Evolutionary conservation across 805 yeast species (phyloP), one percentile per base, ranked within the genome.

Genomic region (Saturnispora besseyi): DNA sequence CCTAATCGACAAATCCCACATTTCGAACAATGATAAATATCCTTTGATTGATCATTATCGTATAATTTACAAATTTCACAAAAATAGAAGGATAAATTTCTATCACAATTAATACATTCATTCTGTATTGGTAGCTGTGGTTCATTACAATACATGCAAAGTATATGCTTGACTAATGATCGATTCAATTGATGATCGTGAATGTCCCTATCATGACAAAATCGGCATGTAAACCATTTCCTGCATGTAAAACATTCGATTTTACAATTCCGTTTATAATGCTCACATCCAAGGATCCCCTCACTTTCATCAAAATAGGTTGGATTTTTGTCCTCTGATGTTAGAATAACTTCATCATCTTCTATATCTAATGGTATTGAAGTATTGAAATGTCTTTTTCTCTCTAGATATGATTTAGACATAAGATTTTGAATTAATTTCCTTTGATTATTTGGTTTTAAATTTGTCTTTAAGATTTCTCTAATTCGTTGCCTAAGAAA

Each of bases 1-100:
- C 98, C 98, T 9, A 91, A 71, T 12, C 97, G 76, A 63, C 98
- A 90, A 49, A 91, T 88, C 0, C 96, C 96, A 69, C 98, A 90
- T 57, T 82, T 85, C 57, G 82, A 87, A 64, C 98, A 90, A 63
- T 90, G 98, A 61, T 89, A 90, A 24, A 90, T 89, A 54, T 84
- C 84, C 60, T 87, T 88, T 41, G 74, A 69, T 8, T 78, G 71
- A 61, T 87, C 93, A 61, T 84, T 83, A 62, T 89, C 96, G 71
- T 84, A 91, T 26, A 90, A 72, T 52, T 79, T 82, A 69, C 98
- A 90, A 45, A 72, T 77, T 5, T 70, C 72, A 65, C 98, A 90
- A 62, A 77, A 88, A 63, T 91, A 89, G 49, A 76, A 70, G 34
- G 95, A 87, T 62, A 90, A 73, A 46, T 76, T 77, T 44, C 67